Conservation (phyloP, 768 basidiomycete genomes). For the Lactarius vividus region DNA sequence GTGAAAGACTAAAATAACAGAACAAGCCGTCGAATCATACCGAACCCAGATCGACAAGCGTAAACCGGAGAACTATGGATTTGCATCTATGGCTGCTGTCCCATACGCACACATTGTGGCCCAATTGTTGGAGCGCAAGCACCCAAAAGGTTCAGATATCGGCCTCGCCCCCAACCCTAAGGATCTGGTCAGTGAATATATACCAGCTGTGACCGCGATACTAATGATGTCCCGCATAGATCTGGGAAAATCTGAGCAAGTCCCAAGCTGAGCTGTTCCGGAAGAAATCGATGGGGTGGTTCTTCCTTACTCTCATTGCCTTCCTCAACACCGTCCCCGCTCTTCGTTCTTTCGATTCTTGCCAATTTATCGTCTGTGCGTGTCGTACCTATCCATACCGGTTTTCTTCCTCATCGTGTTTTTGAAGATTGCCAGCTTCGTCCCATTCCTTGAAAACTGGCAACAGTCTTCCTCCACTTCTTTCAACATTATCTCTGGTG, state of each 20-base stretch:
- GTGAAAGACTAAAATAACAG: constrained; percentile 54
- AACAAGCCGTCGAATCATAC: constrained; percentile 69
- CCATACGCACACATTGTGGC: constrained; percentile 88
- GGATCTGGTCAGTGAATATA: constrained; percentile 60
- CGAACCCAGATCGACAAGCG: constrained; percentile 68
- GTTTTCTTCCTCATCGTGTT: constrained; percentile 19
- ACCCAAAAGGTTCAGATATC: constrained; percentile 69
- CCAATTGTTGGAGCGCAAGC: constrained; percentile 62
- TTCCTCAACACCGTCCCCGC: constrained; percentile 94
- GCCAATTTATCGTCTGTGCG: constrained; percentile 85
- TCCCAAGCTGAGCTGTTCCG: constrained; percentile 62
- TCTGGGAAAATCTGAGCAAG: constrained; percentile 89
- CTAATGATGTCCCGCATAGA: constrained; percentile 40
- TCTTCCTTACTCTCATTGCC: constrained; percentile 74
- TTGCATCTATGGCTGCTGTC: constrained; percentile 86
- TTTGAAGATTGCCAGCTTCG: constrained; percentile 57
- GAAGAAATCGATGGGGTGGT: constrained; percentile 72
- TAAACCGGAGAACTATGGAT: constrained; percentile 87
- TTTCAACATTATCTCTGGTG: constrained; percentile 88
- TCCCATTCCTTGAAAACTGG: constrained; percentile 78
- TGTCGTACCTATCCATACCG: constrained; percentile 17
- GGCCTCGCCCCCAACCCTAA: constrained; percentile 83
- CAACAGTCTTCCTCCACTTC: constrained; percentile 53
- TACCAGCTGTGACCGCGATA: constrained; percentile 2
- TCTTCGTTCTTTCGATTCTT: constrained; percentile 85